Evolutionary conservation across 257 asterid species (phyloP), one percentile per base, ranked within the genome.

Genomic region (Solanum infundibuliforme): DNA sequence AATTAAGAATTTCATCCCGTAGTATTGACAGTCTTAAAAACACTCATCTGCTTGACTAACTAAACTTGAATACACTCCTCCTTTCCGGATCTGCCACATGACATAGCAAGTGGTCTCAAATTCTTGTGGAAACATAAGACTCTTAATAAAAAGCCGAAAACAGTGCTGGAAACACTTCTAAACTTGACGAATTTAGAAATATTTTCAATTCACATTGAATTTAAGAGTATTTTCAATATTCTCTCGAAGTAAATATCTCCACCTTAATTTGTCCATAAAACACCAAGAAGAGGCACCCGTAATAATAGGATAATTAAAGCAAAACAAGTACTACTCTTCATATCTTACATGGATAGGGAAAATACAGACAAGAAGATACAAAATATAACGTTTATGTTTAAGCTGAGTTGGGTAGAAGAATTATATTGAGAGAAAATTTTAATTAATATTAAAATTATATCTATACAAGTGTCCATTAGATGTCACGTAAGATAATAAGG

Each of bases 101-200:
- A 18, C 65, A 55, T 55, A 7, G 5, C 65, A 55, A 55, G 65
- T 0, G 8, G 5, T 55, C 11, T 55, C 4, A 55, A 55, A 55
- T 0, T 55, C 4, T 55, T 18, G 11, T 18, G 0, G 1, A 55
- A 55, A 1, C 0, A 55, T 3, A 1, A 18, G 0, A 55, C 11
- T 18, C 25, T 55, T 55, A 20, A 18, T 55, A 55, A 55, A 55
- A 18, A 6, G 0, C 0, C 25, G 9, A 55, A 1, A 18, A 2
- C 1, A 55, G 5, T 55, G 25, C 1, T 55, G 5, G 0, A 55
- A 55, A 55, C n/a, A 18, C 4, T 1, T 0, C 11, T 55, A 55
- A 6, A 6, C n/a, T 52, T 1, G n/a, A 52, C 2, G 62, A 52
- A 46, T 46, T 46, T 46, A 46, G 0, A 0, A 46, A 46, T 13